These are phyloP conservation scores for Willaertia magna DNA, from an alignment of 208 protist species.

Conservation along the genomic window DNA sequence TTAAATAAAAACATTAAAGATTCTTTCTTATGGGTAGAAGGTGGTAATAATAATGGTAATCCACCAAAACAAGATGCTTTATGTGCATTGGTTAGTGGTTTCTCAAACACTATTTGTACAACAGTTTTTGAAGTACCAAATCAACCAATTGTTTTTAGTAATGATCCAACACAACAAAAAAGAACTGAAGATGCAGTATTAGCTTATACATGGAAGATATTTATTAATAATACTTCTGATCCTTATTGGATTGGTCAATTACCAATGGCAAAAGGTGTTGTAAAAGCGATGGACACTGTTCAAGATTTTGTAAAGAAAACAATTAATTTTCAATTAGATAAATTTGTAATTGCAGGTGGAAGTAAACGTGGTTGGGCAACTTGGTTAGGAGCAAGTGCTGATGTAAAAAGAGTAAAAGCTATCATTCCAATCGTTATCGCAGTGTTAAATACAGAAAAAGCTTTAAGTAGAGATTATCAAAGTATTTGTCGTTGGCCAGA, in stretches of 20 bases:
- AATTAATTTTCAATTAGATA: not conserved
- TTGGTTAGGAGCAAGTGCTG: constrained; percentile 22
- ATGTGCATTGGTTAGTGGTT: too few relatives aligned
- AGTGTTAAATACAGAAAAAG: not conserved
- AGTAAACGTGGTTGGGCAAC: constrained; percentile 22
- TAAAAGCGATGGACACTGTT: constrained; percentile 20
- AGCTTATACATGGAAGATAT: constrained; percentile 31
- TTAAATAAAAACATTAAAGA: not conserved
- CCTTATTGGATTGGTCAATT: constrained; percentile 37
- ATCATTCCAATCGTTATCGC: not conserved
- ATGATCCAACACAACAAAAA: constrained; percentile 13
- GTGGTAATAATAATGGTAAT: not conserved
- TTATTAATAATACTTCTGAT: constrained; percentile 29
- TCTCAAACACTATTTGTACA: not conserved
- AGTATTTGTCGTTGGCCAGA: not conserved
- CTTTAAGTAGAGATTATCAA: not conserved
- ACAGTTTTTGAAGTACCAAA: not conserved
- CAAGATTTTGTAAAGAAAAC: not conserved
- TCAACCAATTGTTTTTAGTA: constrained; percentile 23
- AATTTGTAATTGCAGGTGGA: not conserved
- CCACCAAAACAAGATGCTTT: not conserved
- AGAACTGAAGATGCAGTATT: constrained; percentile 35
- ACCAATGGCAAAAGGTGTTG: constrained; percentile 43
- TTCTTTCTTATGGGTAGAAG: not conserved
- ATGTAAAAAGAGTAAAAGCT: not conserved